Conservation (phyloP, 225 moss, liverwort and hornwort genomes). For the Pseudisothecium myosuroides region DNA sequence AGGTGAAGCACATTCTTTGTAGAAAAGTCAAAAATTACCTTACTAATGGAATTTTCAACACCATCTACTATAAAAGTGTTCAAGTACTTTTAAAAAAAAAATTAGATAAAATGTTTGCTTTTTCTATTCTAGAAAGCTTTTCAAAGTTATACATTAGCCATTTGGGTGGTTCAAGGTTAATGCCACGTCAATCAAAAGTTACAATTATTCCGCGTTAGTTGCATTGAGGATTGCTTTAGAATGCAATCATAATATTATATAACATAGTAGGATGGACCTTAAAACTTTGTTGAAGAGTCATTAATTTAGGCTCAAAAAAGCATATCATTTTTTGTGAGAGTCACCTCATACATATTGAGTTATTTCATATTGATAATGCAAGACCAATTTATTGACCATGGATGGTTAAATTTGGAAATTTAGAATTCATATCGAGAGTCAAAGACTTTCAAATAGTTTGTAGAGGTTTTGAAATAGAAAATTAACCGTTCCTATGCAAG, state of each 20-base stretch:
- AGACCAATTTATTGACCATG: too few relatives aligned
- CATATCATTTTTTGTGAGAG: not conserved
- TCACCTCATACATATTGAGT: too few relatives aligned
- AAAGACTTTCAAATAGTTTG: not conserved
- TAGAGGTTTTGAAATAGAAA: not conserved
- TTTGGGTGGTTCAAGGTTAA: too few relatives aligned
- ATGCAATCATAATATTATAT: not conserved
- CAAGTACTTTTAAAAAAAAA: fast-evolving
- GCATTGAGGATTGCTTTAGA: too few relatives aligned
- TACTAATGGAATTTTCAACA: not conserved
- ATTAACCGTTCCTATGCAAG: too few relatives aligned
- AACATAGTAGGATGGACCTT: not conserved
- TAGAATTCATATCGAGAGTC: too few relatives aligned
- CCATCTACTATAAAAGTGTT: not conserved
- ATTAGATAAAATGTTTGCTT: not conserved
- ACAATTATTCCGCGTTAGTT: too few relatives aligned
- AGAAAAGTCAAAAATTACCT: too few relatives aligned
- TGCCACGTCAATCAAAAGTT: too few relatives aligned
- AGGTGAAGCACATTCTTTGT: too few relatives aligned
- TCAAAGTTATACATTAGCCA: not conserved
- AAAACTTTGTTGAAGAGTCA: not conserved
- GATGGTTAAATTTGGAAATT: too few relatives aligned
- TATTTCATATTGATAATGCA: too few relatives aligned
- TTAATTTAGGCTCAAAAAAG: not conserved
- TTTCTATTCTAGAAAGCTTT: fast-evolving